Conservation (phyloP, 139 green algal species). For the Chlorokybus atmophyticus region DNA sequence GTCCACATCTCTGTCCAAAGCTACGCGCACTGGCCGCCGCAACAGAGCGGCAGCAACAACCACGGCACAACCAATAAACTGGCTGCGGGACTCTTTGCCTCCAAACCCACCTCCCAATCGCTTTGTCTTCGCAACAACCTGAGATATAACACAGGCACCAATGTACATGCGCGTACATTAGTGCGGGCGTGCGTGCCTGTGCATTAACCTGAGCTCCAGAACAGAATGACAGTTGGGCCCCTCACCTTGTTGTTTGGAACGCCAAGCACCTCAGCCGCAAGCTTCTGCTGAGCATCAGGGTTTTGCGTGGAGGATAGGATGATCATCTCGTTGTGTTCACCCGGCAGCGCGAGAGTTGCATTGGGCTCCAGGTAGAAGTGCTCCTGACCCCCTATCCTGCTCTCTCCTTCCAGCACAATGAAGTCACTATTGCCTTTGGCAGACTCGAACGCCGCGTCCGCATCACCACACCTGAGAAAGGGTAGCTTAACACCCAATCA, state of each 20-base stretch:
- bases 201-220: neutral
- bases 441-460: too few relatives aligned
- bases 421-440: too few relatives aligned
- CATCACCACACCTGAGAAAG: too few relatives aligned
- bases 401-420: constrained; percentile 41
- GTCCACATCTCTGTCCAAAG: constrained; percentile 82
- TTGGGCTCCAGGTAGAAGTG: constrained; percentile 97
- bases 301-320: constrained; percentile 60
- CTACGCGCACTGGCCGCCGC: constrained; percentile 50
- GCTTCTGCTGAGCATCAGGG: constrained; percentile 49
- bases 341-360: constrained; percentile 53
- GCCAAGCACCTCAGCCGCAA: constrained; percentile 56
- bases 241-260: constrained; percentile 62
- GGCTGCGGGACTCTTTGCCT: constrained; percentile 85
- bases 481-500: too few relatives aligned
- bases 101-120: constrained; percentile 88
- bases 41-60: constrained; percentile 66
- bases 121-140: constrained; percentile 69
- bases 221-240: too few relatives aligned
- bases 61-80: constrained; percentile 52
- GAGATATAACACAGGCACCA: too few relatives aligned
- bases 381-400: constrained; percentile 70
- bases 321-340: constrained; percentile 68
- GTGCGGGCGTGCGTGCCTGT: neutral
- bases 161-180: neutral